Conservation (phyloP, 2,329 filamentous ascomycete species). For the Aspergillus persii region DNA sequence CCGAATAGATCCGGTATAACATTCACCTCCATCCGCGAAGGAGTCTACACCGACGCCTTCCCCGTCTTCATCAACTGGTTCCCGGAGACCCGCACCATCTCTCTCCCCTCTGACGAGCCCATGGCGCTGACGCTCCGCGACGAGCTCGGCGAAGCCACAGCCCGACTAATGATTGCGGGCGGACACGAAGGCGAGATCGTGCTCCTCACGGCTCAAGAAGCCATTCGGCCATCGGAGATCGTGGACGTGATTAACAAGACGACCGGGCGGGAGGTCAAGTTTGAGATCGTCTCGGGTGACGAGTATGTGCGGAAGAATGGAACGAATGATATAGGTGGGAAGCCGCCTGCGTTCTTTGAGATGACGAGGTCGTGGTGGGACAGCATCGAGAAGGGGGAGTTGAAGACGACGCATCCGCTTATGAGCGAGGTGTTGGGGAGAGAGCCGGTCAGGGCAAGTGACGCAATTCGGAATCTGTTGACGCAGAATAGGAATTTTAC, state of each 20-base stretch:
- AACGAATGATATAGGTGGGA: constrained; percentile 37
- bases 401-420: constrained; percentile 40
- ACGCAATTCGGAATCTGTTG: constrained; percentile 31
- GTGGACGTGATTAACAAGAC: constrained; percentile 39
- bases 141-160: constrained; percentile 57
- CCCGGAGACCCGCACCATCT: constrained; percentile 30
- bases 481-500: constrained; percentile 36
- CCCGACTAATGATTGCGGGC: constrained; percentile 48
- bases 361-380: constrained; percentile 47
- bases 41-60: constrained; percentile 60
- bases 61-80: constrained; percentile 55
- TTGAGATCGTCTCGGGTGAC: constrained; percentile 35
- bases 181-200: constrained; percentile 37
- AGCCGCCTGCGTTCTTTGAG: constrained; percentile 38
- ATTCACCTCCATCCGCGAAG: constrained; percentile 58
- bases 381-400: constrained; percentile 46
- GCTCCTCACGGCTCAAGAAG: constrained; percentile 38
- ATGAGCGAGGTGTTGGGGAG: constrained; percentile 47
- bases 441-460: constrained; percentile 41
- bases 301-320: constrained; percentile 34
- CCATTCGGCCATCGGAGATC: constrained; percentile 35
- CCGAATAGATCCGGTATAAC: constrained; percentile 38
- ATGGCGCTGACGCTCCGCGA: constrained; percentile 53
- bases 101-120: constrained; percentile 41
- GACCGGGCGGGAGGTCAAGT: constrained; percentile 30